phyloP scores from a whole-genome alignment of 2,329 filamentous ascomycete genomes.

The Neopestalotiopsis rosae region DNA sequence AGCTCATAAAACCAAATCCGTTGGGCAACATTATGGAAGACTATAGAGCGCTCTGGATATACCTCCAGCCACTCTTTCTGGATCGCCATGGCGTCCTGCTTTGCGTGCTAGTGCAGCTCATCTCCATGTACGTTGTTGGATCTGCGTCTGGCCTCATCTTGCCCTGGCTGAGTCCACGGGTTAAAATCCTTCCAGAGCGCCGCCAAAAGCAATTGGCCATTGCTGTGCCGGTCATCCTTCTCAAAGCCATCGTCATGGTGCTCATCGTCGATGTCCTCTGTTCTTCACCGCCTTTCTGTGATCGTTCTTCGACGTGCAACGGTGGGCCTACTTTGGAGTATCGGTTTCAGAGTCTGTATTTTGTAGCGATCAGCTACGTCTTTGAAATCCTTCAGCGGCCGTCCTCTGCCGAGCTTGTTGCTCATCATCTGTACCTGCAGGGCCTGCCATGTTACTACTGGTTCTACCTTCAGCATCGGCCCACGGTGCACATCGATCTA shows the following conservation, averaged over 20 bases:
- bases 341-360: constrained; percentile 11
- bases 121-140: constrained; percentile 10
- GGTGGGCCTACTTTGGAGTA: constrained; percentile 2
- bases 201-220: constrained; percentile 12
- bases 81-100: constrained; percentile 5
- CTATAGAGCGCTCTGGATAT: not conserved
- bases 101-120: constrained; percentile 11
- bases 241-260: constrained; percentile 6
- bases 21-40: not conserved
- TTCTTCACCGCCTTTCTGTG: not conserved
- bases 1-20: not conserved
- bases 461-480: constrained; percentile 7
- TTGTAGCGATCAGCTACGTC: constrained; percentile 11
- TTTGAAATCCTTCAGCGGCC: constrained; percentile 13
- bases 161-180: not conserved
- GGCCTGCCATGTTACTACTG: constrained; percentile 8
- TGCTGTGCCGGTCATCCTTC: constrained; percentile 12
- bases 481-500: not conserved
- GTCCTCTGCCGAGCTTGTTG: constrained; percentile 5
- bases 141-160: not conserved
- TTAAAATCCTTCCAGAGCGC: not conserved
- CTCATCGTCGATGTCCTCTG: constrained; percentile 7
- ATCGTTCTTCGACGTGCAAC: no score
- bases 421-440: constrained; percentile 13
- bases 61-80: constrained; percentile 9